Percentiles rank a stretch among this genome's conserved stretches.
phyloP scores from a whole-genome alignment of 1,284 basidiomycete species.

The Austroboletus novae-zelandiae region DNA sequence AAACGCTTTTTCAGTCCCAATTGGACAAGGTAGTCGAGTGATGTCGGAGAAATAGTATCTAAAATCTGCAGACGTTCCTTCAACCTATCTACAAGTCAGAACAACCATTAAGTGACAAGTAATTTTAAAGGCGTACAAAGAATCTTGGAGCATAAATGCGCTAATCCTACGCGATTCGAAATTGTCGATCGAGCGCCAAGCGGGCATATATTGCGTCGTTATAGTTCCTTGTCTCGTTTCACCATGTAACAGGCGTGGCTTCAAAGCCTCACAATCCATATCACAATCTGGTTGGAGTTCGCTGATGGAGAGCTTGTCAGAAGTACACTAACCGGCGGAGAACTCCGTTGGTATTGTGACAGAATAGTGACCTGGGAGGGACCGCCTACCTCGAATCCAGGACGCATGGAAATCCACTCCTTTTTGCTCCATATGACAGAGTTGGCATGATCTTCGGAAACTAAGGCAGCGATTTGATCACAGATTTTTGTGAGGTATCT shows the following conservation, averaged over 20 bases:
- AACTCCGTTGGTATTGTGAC: neutral
- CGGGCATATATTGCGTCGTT: conserved; percentile 26
- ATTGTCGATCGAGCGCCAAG: conserved; percentile 8
- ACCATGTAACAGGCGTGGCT: conserved; percentile 33
- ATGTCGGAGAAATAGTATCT: conserved; percentile 26
- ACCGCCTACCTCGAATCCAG: conserved; percentile 42
- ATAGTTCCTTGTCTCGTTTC: conserved; percentile 37
- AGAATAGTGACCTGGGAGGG: neutral
- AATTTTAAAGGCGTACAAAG: conserved; percentile 14
- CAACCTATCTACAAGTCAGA: conserved; percentile 21
- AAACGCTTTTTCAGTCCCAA: conserved; percentile 34
- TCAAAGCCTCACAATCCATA: conserved; percentile 22
- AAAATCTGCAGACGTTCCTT: conserved; percentile 29
- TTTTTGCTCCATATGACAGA: conserved; percentile 49
- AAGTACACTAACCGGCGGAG: conserved; percentile 13
- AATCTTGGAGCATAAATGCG: conserved; percentile 18
- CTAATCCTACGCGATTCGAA: conserved; percentile 5
- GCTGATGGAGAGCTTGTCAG: conserved; percentile 10
- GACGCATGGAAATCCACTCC: conserved; percentile 42
- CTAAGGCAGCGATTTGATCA: conserved; percentile 49
- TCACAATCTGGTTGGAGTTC: conserved; percentile 20
- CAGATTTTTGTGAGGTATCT: conserved; percentile 57
- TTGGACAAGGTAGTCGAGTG: conserved; percentile 31
- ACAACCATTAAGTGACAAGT: neutral
- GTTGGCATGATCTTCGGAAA: conserved; percentile 44